A percentile compares a stretch with the other conserved stretches of the same genome.
Conservation (phyloP, 129 eudicot genomes). For the Lactuca sativa region DNA sequence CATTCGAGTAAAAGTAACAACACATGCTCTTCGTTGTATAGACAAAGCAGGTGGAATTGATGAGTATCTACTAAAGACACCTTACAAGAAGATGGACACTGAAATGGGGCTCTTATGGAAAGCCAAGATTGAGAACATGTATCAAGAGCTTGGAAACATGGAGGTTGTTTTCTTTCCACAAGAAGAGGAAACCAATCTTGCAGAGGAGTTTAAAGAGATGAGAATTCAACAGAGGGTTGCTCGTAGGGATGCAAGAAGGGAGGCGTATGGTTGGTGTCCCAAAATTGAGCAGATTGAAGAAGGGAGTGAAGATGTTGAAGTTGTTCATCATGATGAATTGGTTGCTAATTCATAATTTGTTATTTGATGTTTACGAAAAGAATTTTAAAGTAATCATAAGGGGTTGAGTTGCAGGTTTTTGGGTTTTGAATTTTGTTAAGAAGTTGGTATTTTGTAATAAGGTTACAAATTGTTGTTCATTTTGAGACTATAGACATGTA, state of each 20-base stretch:
- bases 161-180: conserved; percentile 75
- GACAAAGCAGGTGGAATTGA: conserved; percentile 99
- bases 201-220: conserved; percentile 61
- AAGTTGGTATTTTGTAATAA: conserved; percentile 14
- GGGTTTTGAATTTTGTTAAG: conserved; percentile 15
- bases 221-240: conserved; percentile 48
- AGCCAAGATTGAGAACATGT: conserved; percentile 86
- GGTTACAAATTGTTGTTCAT: background rate
- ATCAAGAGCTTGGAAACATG: conserved; percentile 76
- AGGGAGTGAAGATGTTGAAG: conserved; percentile 36
- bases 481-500: background rate
- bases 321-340: conserved; percentile 29
- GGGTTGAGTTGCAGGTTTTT: background rate
- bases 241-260: conserved; percentile 62
- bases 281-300: conserved; percentile 35
- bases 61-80: conserved; percentile 89
- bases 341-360: conserved; percentile 31
- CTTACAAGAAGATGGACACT: conserved; percentile 91
- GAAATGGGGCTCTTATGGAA: conserved; percentile 94
- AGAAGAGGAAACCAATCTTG: conserved; percentile 81
- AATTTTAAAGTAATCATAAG: background rate
- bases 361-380: background rate
- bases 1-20: conserved; percentile 80
- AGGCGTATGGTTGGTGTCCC: conserved; percentile 48
- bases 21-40: conserved; percentile 90